Evolutionary conservation across 768 basidiomycete species (phyloP).

Genomic region (Lactarius pseudohatsudake): DNA sequence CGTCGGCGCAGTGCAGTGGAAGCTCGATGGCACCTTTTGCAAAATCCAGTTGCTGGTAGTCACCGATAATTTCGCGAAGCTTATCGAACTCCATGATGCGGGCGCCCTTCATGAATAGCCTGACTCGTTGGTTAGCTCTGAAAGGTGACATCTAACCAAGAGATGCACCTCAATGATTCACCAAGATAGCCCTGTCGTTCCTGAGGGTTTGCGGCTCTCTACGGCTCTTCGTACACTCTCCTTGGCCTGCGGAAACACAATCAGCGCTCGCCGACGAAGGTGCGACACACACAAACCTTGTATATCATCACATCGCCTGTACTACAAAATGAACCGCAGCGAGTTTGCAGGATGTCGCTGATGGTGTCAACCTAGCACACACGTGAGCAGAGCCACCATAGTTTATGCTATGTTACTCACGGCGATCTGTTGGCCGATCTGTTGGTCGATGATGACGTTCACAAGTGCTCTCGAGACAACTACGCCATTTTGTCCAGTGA

Average conservation of each 20-base stretch:
- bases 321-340: constrained; percentile 97
- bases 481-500: constrained; percentile 82
- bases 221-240: constrained; percentile 91
- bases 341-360: constrained; percentile 89
- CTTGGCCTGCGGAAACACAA: constrained; percentile 59
- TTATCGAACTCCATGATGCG: constrained; percentile 81
- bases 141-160: neutral
- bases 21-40: constrained; percentile 86
- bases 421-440: constrained; percentile 95
- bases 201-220: constrained; percentile 67
- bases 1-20: constrained; percentile 78
- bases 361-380: constrained; percentile 84
- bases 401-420: constrained; percentile 46
- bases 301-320: constrained; percentile 98
- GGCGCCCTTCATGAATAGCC: constrained; percentile 87
- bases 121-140: constrained; percentile 35
- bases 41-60: constrained; percentile 83
- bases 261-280: neutral
- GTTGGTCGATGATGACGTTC: constrained; percentile 95
- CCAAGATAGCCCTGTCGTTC: constrained; percentile 79
- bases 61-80: constrained; percentile 81
- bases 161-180: constrained; percentile 79
- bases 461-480: constrained; percentile 88
- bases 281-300: constrained; percentile 55
- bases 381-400: neutral